Percentiles rank a stretch among this genome's conserved stretches.
Conservation (phyloP, 2,329 filamentous ascomycete genomes). For the Chalaropsis ovoidea region DNA sequence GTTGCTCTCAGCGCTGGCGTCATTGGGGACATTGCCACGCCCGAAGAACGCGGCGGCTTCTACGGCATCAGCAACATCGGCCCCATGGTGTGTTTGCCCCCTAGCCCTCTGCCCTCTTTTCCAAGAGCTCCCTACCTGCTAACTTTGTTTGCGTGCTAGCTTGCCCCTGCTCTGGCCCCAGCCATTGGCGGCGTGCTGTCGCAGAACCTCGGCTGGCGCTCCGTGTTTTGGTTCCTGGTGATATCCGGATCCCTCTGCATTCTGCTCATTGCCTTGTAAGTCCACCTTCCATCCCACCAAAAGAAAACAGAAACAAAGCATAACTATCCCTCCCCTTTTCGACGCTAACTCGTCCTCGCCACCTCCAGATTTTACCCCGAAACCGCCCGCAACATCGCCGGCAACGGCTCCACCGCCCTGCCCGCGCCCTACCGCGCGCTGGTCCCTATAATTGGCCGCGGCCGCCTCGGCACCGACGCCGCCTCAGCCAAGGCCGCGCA, state of each 20-base stretch:
- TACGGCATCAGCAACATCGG: conserved; percentile 33
- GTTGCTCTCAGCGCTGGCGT: conserved; percentile 33
- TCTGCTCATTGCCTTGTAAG: conserved; percentile 30
- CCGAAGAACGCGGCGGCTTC: conserved; percentile 32
- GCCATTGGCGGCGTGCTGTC: conserved; percentile 42
- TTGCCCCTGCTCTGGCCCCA: conserved; percentile 41
- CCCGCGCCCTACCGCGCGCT: conserved; percentile 27
- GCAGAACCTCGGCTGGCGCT: conserved; percentile 41
- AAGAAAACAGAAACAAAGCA: neutral
- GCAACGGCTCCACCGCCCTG: conserved; percentile 29
- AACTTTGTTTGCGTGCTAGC: conserved; percentile 11
- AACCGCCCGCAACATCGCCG: conserved; percentile 30
- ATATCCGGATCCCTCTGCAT: conserved; percentile 37
- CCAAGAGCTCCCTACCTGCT: neutral
- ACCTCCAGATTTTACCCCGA: conserved; percentile 29
- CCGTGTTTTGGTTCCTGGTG: conserved; percentile 45
- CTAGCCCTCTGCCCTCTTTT: neutral
- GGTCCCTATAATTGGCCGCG: conserved; percentile 26
- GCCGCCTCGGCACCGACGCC: neutral
- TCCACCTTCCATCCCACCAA: neutral
- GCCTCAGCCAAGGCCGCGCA: neutral
- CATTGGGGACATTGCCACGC: conserved; percentile 32
- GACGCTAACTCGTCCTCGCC: neutral
- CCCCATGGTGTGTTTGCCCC: conserved; percentile 28
- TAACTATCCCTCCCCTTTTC: neutral